Conservation (phyloP, 225 moss, liverwort and hornwort genomes). For the Pleurozium schreberi region DNA sequence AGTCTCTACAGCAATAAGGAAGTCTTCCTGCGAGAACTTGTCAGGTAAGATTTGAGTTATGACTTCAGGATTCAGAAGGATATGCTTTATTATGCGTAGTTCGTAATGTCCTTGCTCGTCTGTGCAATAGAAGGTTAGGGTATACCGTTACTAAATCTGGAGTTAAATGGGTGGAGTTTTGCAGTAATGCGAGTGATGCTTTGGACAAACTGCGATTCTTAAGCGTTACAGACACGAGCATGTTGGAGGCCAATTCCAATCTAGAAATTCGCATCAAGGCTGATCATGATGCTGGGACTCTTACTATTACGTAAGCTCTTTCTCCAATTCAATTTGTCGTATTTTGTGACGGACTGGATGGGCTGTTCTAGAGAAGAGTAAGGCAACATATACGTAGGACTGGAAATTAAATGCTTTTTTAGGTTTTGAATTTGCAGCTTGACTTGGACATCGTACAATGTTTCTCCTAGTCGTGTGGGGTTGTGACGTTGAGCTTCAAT, state of each 20-base stretch:
- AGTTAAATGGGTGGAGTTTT: background rate
- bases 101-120: background rate
- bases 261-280: slow-evolving; percentile 76
- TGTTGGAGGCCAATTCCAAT: slow-evolving; percentile 61
- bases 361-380: background rate
- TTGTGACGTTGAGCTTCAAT: background rate
- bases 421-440: background rate
- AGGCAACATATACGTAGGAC: background rate
- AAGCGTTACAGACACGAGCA: slow-evolving; percentile 69
- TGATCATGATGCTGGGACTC: slow-evolving; percentile 58
- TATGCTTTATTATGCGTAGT: background rate
- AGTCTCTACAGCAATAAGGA: slow-evolving; percentile 98
- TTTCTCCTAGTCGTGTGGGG: background rate
- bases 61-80: background rate
- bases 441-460: background rate
- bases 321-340: background rate
- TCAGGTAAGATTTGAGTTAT: slow-evolving; percentile 32
- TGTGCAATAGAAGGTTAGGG: background rate
- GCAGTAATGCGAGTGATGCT: slow-evolving; percentile 96
- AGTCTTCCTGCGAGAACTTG: slow-evolving; percentile 82
- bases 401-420: background rate
- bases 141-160: background rate
- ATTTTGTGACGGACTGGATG: background rate
- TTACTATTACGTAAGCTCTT: slow-evolving; percentile 66
- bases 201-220: slow-evolving; percentile 92